These are phyloP conservation scores for Kewa caespitosa DNA, from an alignment of 179 eudicot genomes.

Conservation along the genomic window DNA sequence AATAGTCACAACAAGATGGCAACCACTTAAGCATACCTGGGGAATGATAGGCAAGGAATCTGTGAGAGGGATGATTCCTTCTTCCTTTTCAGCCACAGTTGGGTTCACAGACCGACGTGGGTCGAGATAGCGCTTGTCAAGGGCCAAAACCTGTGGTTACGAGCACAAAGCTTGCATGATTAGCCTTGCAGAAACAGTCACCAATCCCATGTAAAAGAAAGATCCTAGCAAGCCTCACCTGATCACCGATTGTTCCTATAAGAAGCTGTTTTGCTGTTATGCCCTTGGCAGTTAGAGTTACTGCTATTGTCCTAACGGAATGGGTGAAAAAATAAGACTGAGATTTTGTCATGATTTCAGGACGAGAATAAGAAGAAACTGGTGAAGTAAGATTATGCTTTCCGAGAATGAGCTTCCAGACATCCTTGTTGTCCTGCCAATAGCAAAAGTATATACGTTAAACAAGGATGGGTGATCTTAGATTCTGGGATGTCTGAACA, in stretches of 20 bases:
- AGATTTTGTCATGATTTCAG: slow-evolving; percentile 78
- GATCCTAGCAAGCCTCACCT: slow-evolving; percentile 48
- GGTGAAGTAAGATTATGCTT: slow-evolving; percentile 97
- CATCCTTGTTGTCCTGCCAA: slow-evolving; percentile 87
- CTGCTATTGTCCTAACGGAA: slow-evolving; percentile 78
- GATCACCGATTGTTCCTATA: slow-evolving; percentile 95
- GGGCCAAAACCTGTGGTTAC: slow-evolving; percentile 81
- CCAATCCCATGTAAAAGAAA: slow-evolving; percentile 5
- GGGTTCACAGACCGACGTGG: slow-evolving; percentile 92
- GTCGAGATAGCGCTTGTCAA: slow-evolving; percentile 94
- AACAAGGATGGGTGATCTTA: slow-evolving; percentile 4
- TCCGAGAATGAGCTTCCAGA: slow-evolving; percentile 87
- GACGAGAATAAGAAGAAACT: slow-evolving; percentile 90
- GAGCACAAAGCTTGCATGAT: slow-evolving; percentile 9
- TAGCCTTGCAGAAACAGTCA: background rate
- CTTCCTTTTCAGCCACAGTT: slow-evolving; percentile 90
- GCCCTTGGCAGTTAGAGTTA: slow-evolving; percentile 92
- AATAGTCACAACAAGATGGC: background rate
- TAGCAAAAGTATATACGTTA: background rate
- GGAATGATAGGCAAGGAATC: slow-evolving; percentile 93
- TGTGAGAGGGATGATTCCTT: slow-evolving; percentile 91
- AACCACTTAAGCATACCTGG: slow-evolving; percentile 52
- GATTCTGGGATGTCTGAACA: background rate
- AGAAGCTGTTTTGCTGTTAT: slow-evolving; percentile 94
- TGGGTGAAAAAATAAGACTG: slow-evolving; percentile 96